Percentiles rank a stretch among this genome's conserved stretches.
Evolutionary conservation across 768 basidiomycete species (phyloP).

Genomic region (Naganishia vishniacii): DNA sequence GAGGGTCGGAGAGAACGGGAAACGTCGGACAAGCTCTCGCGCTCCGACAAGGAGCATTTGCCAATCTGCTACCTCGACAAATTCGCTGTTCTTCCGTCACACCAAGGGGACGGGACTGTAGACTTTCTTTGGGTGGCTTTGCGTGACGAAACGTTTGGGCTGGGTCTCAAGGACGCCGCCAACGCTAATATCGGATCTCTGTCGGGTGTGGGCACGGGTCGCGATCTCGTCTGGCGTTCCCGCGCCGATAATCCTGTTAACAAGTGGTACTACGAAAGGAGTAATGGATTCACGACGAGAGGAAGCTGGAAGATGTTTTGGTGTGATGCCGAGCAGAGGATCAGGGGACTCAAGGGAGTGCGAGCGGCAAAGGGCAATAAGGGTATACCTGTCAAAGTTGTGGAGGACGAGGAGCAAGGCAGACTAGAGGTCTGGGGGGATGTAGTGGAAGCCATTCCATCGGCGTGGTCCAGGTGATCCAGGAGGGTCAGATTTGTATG

Average conservation of each 20-base stretch:
- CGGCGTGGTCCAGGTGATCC: conserved; percentile 57
- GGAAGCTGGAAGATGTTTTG: conserved; percentile 86
- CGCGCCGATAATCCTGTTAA: conserved; percentile 91
- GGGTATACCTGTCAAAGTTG: conserved; percentile 54
- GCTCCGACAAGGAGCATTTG: conserved; percentile 24
- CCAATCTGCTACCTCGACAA: conserved; percentile 93
- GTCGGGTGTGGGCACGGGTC: conserved; percentile 79
- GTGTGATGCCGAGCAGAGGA: conserved; percentile 90
- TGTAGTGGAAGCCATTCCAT: conserved; percentile 65
- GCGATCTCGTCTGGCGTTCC: conserved; percentile 92
- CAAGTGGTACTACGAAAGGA: conserved; percentile 98
- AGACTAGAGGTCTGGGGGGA: conserved; percentile 65
- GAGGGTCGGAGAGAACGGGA: conserved; percentile 43
- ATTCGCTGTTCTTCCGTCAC: conserved; percentile 87
- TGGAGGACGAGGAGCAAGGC: conserved; percentile 59
- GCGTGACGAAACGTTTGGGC: conserved; percentile 95
- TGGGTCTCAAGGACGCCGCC: conserved; percentile 84
- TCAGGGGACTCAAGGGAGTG: conserved; percentile 52
- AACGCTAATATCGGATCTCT: conserved; percentile 88
- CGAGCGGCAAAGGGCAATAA: conserved; percentile 38
- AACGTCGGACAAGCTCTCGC: conserved; percentile 10
- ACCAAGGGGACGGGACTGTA: conserved; percentile 97
- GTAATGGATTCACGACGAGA: conserved; percentile 73
- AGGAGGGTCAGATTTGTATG: background rate
- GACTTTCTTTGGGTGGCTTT: conserved; percentile 99